Evolutionary conservation across 2,329 filamentous ascomycete genomes (phyloP).

Genomic region (Colletotrichum limetticola): DNA sequence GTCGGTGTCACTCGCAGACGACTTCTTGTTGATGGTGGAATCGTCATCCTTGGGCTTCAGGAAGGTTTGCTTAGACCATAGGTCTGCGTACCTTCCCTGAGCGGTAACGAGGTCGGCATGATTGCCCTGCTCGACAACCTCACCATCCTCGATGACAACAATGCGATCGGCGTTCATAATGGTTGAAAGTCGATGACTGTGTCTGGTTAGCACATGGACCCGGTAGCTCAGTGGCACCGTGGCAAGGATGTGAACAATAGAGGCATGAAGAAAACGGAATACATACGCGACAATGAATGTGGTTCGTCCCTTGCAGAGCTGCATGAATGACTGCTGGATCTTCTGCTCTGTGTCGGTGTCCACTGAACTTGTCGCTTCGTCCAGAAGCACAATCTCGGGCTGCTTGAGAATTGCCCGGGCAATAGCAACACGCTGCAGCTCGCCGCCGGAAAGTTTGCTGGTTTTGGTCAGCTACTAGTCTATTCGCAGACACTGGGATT

Average conservation of each 20-base stretch:
- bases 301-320: constrained; percentile 69
- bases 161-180: constrained; percentile 77
- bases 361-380: constrained; percentile 83
- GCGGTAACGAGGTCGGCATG: constrained; percentile 68
- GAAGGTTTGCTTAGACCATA: constrained; percentile 74
- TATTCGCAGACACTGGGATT: neutral
- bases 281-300: constrained; percentile 74
- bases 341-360: constrained; percentile 76
- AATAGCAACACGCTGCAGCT: constrained; percentile 74
- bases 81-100: constrained; percentile 70
- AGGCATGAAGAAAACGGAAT: no score
- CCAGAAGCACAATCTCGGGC: constrained; percentile 80
- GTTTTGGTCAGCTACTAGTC: constrained; percentile 36
- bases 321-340: constrained; percentile 70
- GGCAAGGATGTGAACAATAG: neutral
- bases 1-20: constrained; percentile 48
- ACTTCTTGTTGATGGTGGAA: neutral
- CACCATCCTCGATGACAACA: constrained; percentile 71
- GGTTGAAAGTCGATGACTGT: constrained; percentile 74
- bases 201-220: neutral
- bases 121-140: constrained; percentile 71
- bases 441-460: constrained; percentile 72
- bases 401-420: constrained; percentile 78
- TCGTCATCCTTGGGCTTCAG: constrained; percentile 57
- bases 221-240: neutral